Base-by-base conservation (phyloP, 1,284 basidiomycete genomes). In the Wallemia hederae region DNA sequence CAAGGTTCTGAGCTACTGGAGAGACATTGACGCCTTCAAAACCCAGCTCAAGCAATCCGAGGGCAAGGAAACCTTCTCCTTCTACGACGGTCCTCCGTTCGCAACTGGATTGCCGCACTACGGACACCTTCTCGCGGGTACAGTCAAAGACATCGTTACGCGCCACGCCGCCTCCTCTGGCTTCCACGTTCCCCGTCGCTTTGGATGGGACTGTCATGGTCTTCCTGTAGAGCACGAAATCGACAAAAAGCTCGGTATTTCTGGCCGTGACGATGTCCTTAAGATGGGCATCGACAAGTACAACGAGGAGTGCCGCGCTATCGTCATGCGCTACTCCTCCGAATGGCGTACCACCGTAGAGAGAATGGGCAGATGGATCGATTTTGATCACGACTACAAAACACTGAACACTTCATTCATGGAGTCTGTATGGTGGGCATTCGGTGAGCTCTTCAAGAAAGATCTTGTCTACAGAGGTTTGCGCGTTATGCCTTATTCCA, bases 361-460 rank as follows among this genome's bases (percentile, higher is more conserved):
- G 72, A 81, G 94, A 64, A 92, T 98, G 83, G 94, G 92, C 39
- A 80, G 94, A 64, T 99, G 94, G 94, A 98, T 99, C 73, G 94
- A 98, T 72, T 99, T 98, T 69, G 94, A 99, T 73, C 86, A 94
- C 66, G 94, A 94, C 66, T 99, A 99, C 79, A 97, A 96, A 75
- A 99, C 94, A 15, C 78, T 98, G 64, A 87, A 98, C 70, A 73
- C 81, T 3, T 76, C 79, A 24, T 99, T 89, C 72, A 98, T 99
- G 94, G 94, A 99, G 75, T 83, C 81, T 57, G 88, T 96, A 17
- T 98, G 94, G 94, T 98, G 94, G 94, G 92, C 88, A n/a, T 98
- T 99, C 73, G 77, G 81, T 62, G 81, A 90, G 70, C 78, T 98
- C 17, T 91, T 82, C 77, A 79, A 89, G 65, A 96, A 92, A 72